Evolutionary conservation across 345 rosid species (phyloP), one percentile per base, ranked within the genome.

Genomic region (Noccaea caerulescens): DNA sequence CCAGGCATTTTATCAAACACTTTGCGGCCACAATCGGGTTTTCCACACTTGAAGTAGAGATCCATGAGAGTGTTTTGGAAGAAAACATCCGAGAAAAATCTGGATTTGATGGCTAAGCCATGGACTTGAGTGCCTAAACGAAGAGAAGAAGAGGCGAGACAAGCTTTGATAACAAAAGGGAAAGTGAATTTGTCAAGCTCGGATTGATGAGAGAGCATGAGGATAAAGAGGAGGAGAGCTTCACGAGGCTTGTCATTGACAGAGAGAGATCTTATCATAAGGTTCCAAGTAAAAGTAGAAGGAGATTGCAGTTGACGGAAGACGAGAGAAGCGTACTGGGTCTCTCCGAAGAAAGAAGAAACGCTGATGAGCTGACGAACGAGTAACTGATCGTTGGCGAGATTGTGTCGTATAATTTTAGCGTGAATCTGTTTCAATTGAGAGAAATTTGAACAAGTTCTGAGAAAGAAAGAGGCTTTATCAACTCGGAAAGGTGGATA

Each of bases 81-180:
- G 72, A 82, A 85, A 4, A 79, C 70, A 25, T 90, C 90, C 7
- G 61, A 27, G 3, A 62, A 76, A 58, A 86, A 82, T 7, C 94
- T 86, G 12, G 84, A 37, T 68, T 85, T 90, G n/a, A 84, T 43
- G 8, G 92, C 88, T 36, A 85, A 47, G 0, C 84, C 88, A 38
- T 90, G 94, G 8, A 86, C 81, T 72, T 86, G 87, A 1, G 81
- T 77, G 0, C 76, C 97, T 55, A 80, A 75, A 10, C 14, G 64
- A 7, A 82, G 32, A 30, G 41, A 77, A 13, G 78, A 72, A 58
- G 72, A 71, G 2, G 77, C 67, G 30, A 71, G 45, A 62, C 94
- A 90, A 79, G 92, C 87, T 69, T 86, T 86, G 46, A 88, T 56
- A 58, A 84, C 84, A 59, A 86, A 90, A 3, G 97, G 94, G 37